Evolutionary conservation across 2,329 filamentous ascomycete species (phyloP).

Genomic region (Aureobasidium zeae): DNA sequence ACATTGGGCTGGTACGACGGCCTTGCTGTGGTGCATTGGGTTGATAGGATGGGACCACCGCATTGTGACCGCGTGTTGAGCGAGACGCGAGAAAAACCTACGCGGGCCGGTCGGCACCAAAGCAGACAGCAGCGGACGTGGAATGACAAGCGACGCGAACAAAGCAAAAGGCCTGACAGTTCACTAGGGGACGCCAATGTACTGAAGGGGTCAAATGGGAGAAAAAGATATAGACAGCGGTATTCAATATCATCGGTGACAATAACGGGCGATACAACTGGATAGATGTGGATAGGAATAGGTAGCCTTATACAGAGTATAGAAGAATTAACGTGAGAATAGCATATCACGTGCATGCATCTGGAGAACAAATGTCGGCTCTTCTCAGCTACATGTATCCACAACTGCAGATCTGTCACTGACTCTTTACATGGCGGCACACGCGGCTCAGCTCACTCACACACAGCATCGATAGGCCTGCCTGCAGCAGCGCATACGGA

Average conservation of each 20-base stretch:
- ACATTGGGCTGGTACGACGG: constrained; percentile 11
- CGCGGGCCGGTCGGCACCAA: constrained; percentile 14
- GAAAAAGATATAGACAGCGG: not conserved
- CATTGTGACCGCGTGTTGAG: constrained; percentile 12
- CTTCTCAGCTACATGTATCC: constrained; percentile 10
- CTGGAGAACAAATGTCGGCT: not conserved
- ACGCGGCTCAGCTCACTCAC: constrained; percentile 1
- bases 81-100: constrained; percentile 10
- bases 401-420: constrained; percentile 5
- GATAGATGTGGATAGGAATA: constrained; percentile 9
- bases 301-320: constrained; percentile 14
- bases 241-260: constrained; percentile 7
- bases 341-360: constrained; percentile 14
- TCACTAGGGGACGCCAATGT: constrained; percentile 15
- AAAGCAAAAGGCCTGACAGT: constrained; percentile 13
- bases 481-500: constrained; percentile 1
- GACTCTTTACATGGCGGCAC: constrained; percentile 10
- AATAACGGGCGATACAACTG: constrained; percentile 14
- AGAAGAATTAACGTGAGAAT: constrained; percentile 7
- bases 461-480: constrained; percentile 6
- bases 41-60: constrained; percentile 12
- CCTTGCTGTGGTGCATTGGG: constrained; percentile 9
- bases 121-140: constrained; percentile 9
- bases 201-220: constrained; percentile 2
- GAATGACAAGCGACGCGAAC: constrained; percentile 10